Conservation (phyloP, 177 flowering plant genomes). For the Viscum album region DNA sequence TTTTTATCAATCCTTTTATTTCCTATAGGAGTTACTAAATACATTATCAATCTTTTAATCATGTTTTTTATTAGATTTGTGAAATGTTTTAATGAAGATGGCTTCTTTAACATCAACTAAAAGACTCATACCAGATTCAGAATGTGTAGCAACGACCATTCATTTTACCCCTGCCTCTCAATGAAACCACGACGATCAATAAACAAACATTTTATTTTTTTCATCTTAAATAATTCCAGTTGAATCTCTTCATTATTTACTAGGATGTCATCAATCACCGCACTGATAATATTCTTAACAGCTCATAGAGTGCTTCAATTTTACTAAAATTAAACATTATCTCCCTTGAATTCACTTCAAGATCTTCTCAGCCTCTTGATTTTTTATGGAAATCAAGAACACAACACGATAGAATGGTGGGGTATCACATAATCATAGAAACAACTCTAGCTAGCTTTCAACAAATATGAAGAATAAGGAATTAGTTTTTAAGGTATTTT, state of each 20-base stretch:
- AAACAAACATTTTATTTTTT: conserved; percentile 86
- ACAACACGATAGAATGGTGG: conserved; percentile 46
- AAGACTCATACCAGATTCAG: conserved; percentile 99
- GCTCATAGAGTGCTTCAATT: conserved; percentile 83
- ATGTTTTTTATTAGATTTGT: no score
- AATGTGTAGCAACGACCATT: conserved; percentile 99
- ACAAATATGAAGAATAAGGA: no score
- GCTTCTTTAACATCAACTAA: conserved; percentile 88
- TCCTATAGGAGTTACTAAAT: no score
- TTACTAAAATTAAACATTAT: conserved; percentile 90
- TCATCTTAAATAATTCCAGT: conserved; percentile 84
- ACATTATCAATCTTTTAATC: no score
- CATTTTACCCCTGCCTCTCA: conserved; percentile 98
- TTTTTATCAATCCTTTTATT: no score
- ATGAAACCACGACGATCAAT: conserved; percentile 98
- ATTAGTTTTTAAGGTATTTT: no score
- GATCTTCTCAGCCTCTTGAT: conserved; percentile 59
- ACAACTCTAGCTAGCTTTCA: no score
- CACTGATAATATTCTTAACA: conserved; percentile 95
- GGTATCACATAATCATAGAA: no score
- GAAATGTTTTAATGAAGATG: conserved; percentile 75
- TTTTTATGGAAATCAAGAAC: conserved; percentile 45
- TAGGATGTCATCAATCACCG: conserved; percentile 87
- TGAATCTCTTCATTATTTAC: conserved; percentile 94
- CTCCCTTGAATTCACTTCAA: conserved; percentile 65